These are phyloP conservation scores for Ophiostoma montium DNA, from an alignment of 2,329 filamentous ascomycete species.

Conservation along the genomic window DNA sequence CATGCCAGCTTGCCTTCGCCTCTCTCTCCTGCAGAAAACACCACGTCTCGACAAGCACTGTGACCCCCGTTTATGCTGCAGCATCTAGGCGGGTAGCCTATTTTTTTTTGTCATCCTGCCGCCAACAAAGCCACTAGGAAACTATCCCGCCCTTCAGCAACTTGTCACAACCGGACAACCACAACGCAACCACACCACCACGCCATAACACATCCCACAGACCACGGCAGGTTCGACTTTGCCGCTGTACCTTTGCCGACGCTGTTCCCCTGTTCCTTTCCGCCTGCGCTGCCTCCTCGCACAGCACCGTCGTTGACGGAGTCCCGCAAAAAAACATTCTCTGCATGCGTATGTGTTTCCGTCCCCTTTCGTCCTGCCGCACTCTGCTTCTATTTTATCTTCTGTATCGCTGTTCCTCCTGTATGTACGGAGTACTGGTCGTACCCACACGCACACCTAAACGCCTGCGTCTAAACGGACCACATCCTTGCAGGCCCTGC, in stretches of 20 bases:
- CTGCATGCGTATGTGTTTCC: neutral
- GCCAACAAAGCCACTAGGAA: neutral
- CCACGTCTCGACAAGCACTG: no score
- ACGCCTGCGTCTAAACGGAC: neutral
- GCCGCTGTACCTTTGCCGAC: no score
- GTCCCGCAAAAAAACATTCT: slow-evolving; percentile 1
- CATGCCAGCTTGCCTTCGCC: neutral
- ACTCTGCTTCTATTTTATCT: neutral
- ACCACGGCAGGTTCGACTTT: neutral
- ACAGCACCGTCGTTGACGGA: slow-evolving; percentile 7
- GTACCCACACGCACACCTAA: slow-evolving; percentile 4
- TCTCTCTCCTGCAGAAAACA: neutral
- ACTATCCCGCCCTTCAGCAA: no score
- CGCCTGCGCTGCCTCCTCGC: slow-evolving; percentile 2
- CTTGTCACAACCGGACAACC: no score
- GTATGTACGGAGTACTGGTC: neutral
- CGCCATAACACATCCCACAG: neutral
- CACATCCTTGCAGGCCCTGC: slow-evolving; percentile 5
- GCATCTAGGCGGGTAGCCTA: slow-evolving; percentile 15
- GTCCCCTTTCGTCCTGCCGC: no score
- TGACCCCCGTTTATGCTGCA: slow-evolving; percentile 8
- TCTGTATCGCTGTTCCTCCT: no score
- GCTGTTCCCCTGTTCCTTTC: neutral
- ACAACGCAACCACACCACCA: no score
- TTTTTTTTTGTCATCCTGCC: slow-evolving; percentile 4